Evolutionary conservation across 2,329 filamentous ascomycete genomes (phyloP).

Genomic region (Colletotrichum gigasporum): DNA sequence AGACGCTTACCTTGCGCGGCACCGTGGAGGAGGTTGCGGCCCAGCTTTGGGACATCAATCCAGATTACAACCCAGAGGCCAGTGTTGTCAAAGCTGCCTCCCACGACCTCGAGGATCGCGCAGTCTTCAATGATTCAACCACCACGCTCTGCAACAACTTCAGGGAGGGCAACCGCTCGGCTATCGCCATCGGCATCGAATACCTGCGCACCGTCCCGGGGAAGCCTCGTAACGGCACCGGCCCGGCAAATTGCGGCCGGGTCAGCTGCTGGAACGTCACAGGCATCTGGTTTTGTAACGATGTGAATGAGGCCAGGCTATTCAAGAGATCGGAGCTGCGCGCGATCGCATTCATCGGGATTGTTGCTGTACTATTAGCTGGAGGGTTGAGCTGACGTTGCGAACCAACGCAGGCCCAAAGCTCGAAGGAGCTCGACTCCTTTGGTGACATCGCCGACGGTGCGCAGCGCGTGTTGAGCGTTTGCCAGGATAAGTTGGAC

Average conservation of each 20-base stretch:
- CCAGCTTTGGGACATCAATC: background rate
- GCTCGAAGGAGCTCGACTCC: slow-evolving; percentile 6
- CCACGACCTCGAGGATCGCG: background rate
- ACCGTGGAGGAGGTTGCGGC: slow-evolving; percentile 4
- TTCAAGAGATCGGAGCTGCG: no score
- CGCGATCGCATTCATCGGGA: no score
- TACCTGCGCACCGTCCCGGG: slow-evolving; percentile 1
- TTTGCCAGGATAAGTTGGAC: slow-evolving; percentile 19
- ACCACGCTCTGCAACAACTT: slow-evolving; percentile 15
- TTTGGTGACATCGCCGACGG: slow-evolving; percentile 22
- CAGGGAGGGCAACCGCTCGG: slow-evolving; percentile 9
- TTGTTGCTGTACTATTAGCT: no score
- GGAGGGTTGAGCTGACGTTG: no score
- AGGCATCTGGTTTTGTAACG: slow-evolving; percentile 23
- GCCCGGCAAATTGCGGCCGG: slow-evolving; percentile 13
- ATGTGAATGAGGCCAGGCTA: no score
- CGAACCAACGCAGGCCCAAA: background rate
- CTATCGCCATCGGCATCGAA: background rate
- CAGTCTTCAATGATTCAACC: background rate
- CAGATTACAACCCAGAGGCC: background rate
- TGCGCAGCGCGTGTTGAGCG: slow-evolving; percentile 3
- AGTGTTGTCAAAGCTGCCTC: background rate
- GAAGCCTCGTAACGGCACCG: slow-evolving; percentile 14
- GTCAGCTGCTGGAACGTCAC: slow-evolving; percentile 15
- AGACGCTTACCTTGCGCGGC: background rate